phyloP scores from a whole-genome alignment of 1,284 basidiomycete genomes.

The Rhizoctonia solani region DNA sequence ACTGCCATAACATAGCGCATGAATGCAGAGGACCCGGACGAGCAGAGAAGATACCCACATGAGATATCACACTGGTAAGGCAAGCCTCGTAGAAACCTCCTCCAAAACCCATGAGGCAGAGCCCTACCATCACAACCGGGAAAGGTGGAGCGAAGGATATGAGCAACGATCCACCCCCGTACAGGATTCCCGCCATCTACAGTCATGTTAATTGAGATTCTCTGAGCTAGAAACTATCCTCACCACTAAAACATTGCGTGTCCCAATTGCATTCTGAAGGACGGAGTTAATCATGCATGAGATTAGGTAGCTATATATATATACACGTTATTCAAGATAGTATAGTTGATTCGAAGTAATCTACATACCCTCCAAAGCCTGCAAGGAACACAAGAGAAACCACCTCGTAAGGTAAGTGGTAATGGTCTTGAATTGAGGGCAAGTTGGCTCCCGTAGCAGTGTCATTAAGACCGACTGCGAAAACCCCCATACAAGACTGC shows the following conservation, averaged over 20 bases:
- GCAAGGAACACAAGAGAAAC: constrained; percentile 22
- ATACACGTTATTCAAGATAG: background rate
- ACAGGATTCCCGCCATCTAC: background rate
- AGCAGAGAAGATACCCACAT: background rate
- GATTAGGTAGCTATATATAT: background rate
- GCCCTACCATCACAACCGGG: constrained; percentile 3
- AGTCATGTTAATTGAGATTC: no score
- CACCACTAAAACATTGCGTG: constrained; percentile 5
- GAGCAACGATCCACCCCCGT: background rate
- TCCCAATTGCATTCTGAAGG: constrained; percentile 11
- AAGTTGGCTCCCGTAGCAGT: constrained; percentile 28
- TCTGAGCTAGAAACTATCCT: background rate
- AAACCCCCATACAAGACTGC: constrained; percentile 17
- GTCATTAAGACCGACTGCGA: constrained; percentile 23
- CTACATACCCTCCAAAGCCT: constrained; percentile 15
- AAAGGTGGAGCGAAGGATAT: constrained; percentile 23
- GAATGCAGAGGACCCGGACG: background rate
- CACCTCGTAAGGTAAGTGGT: constrained; percentile 7
- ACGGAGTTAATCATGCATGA: constrained; percentile 23
- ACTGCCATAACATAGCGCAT: background rate
- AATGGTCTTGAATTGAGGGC: constrained; percentile 19
- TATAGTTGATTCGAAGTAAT: background rate
- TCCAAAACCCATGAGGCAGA: constrained; percentile 15
- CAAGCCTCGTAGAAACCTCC: constrained; percentile 25
- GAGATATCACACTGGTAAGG: constrained; percentile 21